phyloP scores from a whole-genome alignment of 495 filamentous ascomycete species.

The Alectoria sarmentosa region DNA sequence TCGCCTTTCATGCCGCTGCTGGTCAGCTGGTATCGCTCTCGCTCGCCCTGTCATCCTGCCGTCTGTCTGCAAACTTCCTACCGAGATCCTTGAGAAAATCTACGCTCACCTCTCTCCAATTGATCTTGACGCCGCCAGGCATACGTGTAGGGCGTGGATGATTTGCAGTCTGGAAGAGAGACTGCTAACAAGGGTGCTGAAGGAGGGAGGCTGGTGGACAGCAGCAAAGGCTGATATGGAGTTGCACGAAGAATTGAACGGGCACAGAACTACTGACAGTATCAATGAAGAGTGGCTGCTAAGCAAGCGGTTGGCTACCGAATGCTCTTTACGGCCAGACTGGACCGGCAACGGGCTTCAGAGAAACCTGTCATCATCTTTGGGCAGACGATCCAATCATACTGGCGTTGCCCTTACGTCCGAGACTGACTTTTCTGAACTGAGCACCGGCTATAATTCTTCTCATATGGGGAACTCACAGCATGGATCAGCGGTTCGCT shows the following conservation, averaged over 20 bases:
- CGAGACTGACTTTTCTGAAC: constrained; percentile 28
- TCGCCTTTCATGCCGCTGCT: constrained; percentile 31
- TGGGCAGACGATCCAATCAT: constrained; percentile 13
- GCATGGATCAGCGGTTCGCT: constrained; percentile 27
- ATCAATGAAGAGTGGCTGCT: constrained; percentile 47
- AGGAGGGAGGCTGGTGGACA: constrained; percentile 54
- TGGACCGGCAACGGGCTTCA: constrained; percentile 41
- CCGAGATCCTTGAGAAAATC: constrained; percentile 57
- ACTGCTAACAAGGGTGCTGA: constrained; percentile 48
- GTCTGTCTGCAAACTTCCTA: constrained; percentile 43
- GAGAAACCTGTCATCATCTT: constrained; percentile 27
- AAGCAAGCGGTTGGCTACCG: constrained; percentile 53
- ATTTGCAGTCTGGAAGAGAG: constrained; percentile 48
- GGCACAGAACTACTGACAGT: constrained; percentile 20
- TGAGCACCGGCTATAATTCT: constrained; percentile 11
- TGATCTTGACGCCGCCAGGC: constrained; percentile 61
- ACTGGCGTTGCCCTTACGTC: constrained; percentile 21
- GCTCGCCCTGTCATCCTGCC: constrained; percentile 21
- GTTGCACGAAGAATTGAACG: constrained; percentile 22
- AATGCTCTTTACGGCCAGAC: constrained; percentile 49
- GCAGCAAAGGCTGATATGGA: constrained; percentile 36
- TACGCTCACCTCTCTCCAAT: constrained; percentile 46
- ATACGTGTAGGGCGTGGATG: constrained; percentile 62
- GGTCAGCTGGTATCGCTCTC: constrained; percentile 22
- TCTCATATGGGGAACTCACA: constrained; percentile 1